Base-by-base conservation (phyloP, 352 stramenopile species). In the Globisporangium barbulae region DNA sequence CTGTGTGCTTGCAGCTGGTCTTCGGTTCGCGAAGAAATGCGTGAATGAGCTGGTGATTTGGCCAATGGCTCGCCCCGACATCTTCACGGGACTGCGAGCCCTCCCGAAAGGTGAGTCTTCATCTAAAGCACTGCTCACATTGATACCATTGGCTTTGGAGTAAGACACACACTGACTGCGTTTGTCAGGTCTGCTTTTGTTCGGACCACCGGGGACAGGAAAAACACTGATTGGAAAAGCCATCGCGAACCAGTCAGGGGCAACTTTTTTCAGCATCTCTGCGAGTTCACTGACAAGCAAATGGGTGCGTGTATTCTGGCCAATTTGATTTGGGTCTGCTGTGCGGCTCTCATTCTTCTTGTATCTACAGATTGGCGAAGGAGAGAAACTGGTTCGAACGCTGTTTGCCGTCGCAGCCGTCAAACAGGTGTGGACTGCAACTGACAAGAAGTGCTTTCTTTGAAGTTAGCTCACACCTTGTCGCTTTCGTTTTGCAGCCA, bases 141-240 rank as follows among this genome's bases (percentile, higher is more conserved):
- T 25, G 35, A 0, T 48, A 6, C 22, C 45, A 35, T 33, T 15
- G 3, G 35, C n/a, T 35, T 47, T 2, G 12, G 53, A 59, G n/a
- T 48, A 28, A 42, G 12, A 25, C n/a, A 35, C 19, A 12, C 17
- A 41, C 2, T 25, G 42, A 15, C 1, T 55, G 25, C 2, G 8
- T 21, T 54, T 61, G 9, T 30, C 37, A 60, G 97, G 97, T 19
- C 73, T 99, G n/a, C 71, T 99, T 22, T 63, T 99, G 6, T 99
- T 98, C 71, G 96, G 96, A 2, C 96, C 96, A 9, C 96, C 96
- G 2, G 96, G 96, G 10, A 98, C 97, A 31, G 89, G 97, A 33
- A 99, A 99, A 83, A 99, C 96, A 2, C 68, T 99, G 53, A 99
- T 99, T 61, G 98, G 96, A 49, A 99, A 99, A 75, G 98, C 98